phyloP scores from a whole-genome alignment of 495 filamentous ascomycete species.

The Penicillium desertorum region DNA sequence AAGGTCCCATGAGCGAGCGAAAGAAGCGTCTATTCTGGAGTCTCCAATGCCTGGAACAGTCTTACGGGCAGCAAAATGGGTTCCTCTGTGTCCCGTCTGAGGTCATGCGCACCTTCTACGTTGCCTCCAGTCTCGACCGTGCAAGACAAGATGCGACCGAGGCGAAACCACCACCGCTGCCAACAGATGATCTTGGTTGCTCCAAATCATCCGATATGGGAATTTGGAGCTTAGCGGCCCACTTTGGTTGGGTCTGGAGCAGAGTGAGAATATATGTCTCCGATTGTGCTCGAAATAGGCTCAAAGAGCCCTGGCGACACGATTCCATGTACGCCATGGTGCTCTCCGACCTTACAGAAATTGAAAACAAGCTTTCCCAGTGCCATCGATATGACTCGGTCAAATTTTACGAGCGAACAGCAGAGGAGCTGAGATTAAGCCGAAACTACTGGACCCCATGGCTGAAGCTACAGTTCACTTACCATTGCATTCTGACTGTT shows the following conservation, averaged over 20 bases:
- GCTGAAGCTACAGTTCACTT: constrained; percentile 49
- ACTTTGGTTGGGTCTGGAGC: constrained; percentile 50
- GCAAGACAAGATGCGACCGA: constrained; percentile 15
- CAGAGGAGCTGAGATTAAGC: constrained; percentile 37
- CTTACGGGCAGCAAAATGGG: constrained; percentile 44
- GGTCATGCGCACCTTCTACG: constrained; percentile 34
- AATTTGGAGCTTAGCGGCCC: constrained; percentile 44
- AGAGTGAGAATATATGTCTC: constrained; percentile 41
- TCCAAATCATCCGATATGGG: constrained; percentile 32
- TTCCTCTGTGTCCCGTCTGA: constrained; percentile 38
- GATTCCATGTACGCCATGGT: constrained; percentile 49
- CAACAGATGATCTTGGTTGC: constrained; percentile 38
- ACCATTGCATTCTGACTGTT: constrained; percentile 46
- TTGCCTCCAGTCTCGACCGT: constrained; percentile 23
- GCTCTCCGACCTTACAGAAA: constrained; percentile 44
- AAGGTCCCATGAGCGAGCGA: constrained; percentile 34
- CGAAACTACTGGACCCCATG: constrained; percentile 46
- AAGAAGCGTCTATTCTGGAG: constrained; percentile 50
- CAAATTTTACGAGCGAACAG: constrained; percentile 45
- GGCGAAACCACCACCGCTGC: constrained; percentile 36
- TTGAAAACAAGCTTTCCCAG: constrained; percentile 45
- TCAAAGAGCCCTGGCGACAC: constrained; percentile 48
- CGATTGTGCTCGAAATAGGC: constrained; percentile 41
- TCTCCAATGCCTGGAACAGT: constrained; percentile 42
- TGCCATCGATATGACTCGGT: constrained; percentile 50